Conservation (phyloP, 345 rosid species). For the Moringa oleifera region DNA sequence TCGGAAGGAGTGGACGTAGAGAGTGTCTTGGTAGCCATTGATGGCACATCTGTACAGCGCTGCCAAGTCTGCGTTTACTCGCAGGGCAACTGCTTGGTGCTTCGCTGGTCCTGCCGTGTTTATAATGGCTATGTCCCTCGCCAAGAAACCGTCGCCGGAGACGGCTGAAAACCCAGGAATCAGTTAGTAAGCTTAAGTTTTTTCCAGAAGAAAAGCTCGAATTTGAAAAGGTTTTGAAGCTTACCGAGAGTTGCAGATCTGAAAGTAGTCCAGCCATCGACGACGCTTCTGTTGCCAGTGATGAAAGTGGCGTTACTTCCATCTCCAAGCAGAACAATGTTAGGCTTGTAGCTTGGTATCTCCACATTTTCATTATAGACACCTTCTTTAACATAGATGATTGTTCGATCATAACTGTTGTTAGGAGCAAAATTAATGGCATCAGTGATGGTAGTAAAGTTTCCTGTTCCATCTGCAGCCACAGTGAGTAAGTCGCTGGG, state of each 20-base stretch:
- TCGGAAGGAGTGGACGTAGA: slow-evolving; percentile 63
- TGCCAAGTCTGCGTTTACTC: slow-evolving; percentile 60
- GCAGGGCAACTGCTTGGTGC: slow-evolving; percentile 77
- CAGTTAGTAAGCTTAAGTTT: not conserved
- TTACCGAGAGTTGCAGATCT: slow-evolving; percentile 92
- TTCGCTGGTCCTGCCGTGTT: slow-evolving; percentile 77
- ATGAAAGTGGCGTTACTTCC: slow-evolving; percentile 60
- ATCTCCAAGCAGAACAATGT: slow-evolving; percentile 68
- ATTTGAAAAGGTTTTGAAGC: not conserved
- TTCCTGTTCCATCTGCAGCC: slow-evolving; percentile 73
- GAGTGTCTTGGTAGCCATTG: slow-evolving; percentile 66
- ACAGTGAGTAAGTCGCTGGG: slow-evolving; percentile 52
- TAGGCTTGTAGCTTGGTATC: slow-evolving; percentile 61
- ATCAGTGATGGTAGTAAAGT: slow-evolving; percentile 65
- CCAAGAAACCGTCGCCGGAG: slow-evolving; percentile 73
- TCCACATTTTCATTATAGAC: slow-evolving; percentile 63
- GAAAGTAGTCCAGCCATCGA: slow-evolving; percentile 89
- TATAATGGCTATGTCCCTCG: slow-evolving; percentile 59
- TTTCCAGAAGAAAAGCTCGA: not conserved
- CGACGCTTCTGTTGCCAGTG: slow-evolving; percentile 60
- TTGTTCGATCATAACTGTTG: slow-evolving; percentile 44
- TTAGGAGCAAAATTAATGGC: slow-evolving; percentile 72
- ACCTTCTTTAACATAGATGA: slow-evolving; percentile 61
- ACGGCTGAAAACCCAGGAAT: slow-evolving; percentile 38
- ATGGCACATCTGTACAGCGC: slow-evolving; percentile 58